Evolutionary conservation across 1,284 basidiomycete genomes (phyloP), one percentile per base, ranked within the genome.

Genomic region (Trichosporon asahii): DNA sequence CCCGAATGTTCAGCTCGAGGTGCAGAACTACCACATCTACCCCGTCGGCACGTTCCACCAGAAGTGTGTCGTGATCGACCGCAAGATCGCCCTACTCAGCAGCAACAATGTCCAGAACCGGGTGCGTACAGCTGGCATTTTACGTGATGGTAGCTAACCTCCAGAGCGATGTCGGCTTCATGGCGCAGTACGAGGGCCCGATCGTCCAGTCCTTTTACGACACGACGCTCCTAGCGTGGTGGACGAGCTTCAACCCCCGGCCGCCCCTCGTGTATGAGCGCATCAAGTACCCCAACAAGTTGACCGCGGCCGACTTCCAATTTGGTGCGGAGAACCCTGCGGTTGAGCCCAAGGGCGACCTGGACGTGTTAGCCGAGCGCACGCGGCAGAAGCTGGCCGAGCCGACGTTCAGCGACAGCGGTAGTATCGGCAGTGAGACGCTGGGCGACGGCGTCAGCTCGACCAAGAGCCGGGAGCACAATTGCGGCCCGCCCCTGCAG

Each of bases 161-260:
- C 57, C 90, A 90, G 77, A 80, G 83, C 64, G 89, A 90, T 76
- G 77, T 89, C 69, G 88, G 90, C 79, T 88, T 90, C 88, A 89
- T 87, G 86, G 78, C 85, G 9, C 88, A 89, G 73, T 82, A 88
- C 44, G 89, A 90, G 76, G 89, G 89, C 0, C 88, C 88, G 8
- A 88, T 90, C 73, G 89, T 90, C 66, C 86, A 90, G 72, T 85
- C 87, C 2, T 84, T 92, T 71, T 91, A 91, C 81, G 90, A 92
- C 78, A 89, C 88, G 81, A 88, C 88, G 3, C 85, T 92, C 49
- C 83, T 90, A 68, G 87, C 86, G 29, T 91, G 89, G 89, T 86
- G 83, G 68, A 85, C 86, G 57, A 79, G 79, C 27, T 83, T 91
- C 74, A 76, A 85, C 25, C 89, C 90, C 7, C 84, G 87, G 1